Percentiles rank a stretch among this genome's conserved stretches.
These are phyloP conservation scores for Tulasnella sp. DNA, from an alignment of 768 basidiomycete genomes.

Conservation along the genomic window DNA sequence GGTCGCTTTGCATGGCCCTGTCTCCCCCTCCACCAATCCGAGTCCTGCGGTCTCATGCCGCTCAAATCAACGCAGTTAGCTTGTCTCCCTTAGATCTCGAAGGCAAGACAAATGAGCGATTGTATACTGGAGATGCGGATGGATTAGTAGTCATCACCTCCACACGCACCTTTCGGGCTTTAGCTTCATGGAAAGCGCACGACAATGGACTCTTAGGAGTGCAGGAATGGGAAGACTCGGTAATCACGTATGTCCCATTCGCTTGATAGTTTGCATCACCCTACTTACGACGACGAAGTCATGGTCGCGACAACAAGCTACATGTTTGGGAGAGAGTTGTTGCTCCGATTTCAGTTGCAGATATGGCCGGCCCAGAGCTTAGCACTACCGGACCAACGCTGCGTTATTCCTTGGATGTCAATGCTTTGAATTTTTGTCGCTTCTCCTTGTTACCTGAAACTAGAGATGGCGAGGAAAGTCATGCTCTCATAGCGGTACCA, in stretches of 20 bases:
- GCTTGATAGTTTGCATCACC: not conserved
- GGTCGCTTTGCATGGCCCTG: constrained; percentile 4
- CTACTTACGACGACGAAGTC: constrained; percentile 44
- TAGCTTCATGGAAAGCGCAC: constrained; percentile 76
- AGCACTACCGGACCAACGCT: constrained; percentile 51
- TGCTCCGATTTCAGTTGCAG: constrained; percentile 48
- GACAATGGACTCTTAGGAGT: constrained; percentile 70
- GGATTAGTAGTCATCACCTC: constrained; percentile 77
- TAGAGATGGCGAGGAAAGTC: constrained; percentile 28
- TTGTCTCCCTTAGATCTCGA: constrained; percentile 52
- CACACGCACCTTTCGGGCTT: constrained; percentile 67
- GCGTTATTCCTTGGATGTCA: constrained; percentile 75
- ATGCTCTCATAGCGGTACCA: constrained; percentile 65
- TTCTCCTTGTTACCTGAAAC: constrained; percentile 60
- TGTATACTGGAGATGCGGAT: constrained; percentile 82
- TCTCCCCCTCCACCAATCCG: constrained; percentile 55
- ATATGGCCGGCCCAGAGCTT: constrained; percentile 51
- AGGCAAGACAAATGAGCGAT: constrained; percentile 51
- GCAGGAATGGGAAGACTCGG: constrained; percentile 60
- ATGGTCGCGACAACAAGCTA: constrained; percentile 82
- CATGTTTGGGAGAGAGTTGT: constrained; percentile 63
- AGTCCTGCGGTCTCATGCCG: constrained; percentile 67
- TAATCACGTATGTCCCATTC: constrained; percentile 63
- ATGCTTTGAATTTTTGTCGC: constrained; percentile 90
- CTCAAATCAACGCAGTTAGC: constrained; percentile 56